Evolutionary conservation across 257 asterid genomes (phyloP).

Genomic region (Petunia secreta): DNA sequence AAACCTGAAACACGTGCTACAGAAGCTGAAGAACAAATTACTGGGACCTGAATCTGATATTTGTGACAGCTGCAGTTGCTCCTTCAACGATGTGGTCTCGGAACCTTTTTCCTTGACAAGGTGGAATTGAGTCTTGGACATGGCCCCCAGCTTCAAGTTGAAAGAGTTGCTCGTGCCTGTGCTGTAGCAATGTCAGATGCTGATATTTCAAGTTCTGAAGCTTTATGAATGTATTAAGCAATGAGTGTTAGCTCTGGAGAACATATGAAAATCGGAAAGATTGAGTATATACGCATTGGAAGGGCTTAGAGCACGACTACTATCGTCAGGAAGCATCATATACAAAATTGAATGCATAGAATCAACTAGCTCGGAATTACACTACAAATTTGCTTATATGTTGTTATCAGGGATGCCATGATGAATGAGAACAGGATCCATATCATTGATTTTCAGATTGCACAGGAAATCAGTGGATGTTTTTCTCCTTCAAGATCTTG

Average conservation of each 20-base stretch:
- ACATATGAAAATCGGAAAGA: slow-evolving; percentile 55
- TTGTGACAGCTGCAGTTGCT: slow-evolving; percentile 58
- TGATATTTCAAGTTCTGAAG: slow-evolving; percentile 63
- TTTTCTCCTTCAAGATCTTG: slow-evolving; percentile 48
- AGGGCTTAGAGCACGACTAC: slow-evolving; percentile 77
- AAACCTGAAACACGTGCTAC: slow-evolving; percentile 59
- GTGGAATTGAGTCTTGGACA: slow-evolving; percentile 58
- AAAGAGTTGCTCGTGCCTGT: slow-evolving; percentile 60
- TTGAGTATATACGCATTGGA: slow-evolving; percentile 83
- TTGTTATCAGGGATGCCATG: slow-evolving; percentile 70
- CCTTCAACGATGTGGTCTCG: slow-evolving; percentile 42
- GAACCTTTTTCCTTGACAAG: slow-evolving; percentile 53
- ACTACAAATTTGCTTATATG: slow-evolving; percentile 86
- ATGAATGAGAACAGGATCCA: slow-evolving; percentile 67
- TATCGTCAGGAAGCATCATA: slow-evolving; percentile 82
- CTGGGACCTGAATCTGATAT: slow-evolving; percentile 71
- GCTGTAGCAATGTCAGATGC: slow-evolving; percentile 75
- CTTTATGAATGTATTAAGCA: slow-evolving; percentile 62
- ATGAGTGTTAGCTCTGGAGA: slow-evolving; percentile 85
- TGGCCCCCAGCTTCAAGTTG: slow-evolving; percentile 73
- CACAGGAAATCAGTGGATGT: slow-evolving; percentile 93
- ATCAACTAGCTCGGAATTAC: slow-evolving; percentile 73
- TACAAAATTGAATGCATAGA: slow-evolving; percentile 87
- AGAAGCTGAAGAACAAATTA: slow-evolving; percentile 66
- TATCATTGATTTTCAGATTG: slow-evolving; percentile 80